These are phyloP conservation scores for Cicer cuneatum DNA, from an alignment of 306 rosid species.

Conservation along the genomic window DNA sequence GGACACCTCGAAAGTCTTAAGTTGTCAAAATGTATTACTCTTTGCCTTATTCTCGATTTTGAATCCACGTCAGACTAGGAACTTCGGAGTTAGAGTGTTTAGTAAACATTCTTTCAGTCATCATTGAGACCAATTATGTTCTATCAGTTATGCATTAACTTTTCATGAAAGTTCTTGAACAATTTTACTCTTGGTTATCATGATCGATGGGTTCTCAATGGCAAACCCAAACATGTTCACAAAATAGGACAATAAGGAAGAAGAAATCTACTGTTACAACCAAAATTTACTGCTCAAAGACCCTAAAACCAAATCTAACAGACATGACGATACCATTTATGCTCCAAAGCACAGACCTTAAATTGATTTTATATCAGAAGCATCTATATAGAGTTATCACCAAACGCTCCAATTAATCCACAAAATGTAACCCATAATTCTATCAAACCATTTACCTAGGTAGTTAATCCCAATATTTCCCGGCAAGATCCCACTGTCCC, in stretches of 20 bases:
- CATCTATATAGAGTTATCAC: conserved; percentile 14
- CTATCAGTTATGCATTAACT: neutral
- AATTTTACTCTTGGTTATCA: neutral
- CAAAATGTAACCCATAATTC: conserved; percentile 10
- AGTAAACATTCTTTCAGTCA: neutral
- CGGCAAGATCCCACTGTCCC: too few species aligned
- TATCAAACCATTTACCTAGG: conserved; percentile 10
- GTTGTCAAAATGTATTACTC: neutral
- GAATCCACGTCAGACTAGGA: neutral
- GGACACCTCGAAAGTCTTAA: neutral
- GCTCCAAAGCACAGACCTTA: conserved; percentile 18
- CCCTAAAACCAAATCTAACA: conserved; percentile 8
- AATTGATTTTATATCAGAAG: neutral
- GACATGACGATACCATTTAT: neutral
- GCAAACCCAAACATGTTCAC: neutral
- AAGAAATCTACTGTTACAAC: neutral
- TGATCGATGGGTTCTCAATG: neutral
- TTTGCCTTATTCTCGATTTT: neutral
- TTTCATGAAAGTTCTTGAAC: neutral
- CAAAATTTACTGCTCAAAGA: conserved; percentile 2
- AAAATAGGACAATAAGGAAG: conserved; percentile 3
- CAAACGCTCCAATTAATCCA: conserved; percentile 14
- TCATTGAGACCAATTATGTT: neutral
- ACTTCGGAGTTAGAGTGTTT: neutral
- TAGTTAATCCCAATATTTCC: too few species aligned